Evolutionary conservation across 1,139 yeast species (phyloP).

Genomic region (Blastobotrys buckinghamii): DNA sequence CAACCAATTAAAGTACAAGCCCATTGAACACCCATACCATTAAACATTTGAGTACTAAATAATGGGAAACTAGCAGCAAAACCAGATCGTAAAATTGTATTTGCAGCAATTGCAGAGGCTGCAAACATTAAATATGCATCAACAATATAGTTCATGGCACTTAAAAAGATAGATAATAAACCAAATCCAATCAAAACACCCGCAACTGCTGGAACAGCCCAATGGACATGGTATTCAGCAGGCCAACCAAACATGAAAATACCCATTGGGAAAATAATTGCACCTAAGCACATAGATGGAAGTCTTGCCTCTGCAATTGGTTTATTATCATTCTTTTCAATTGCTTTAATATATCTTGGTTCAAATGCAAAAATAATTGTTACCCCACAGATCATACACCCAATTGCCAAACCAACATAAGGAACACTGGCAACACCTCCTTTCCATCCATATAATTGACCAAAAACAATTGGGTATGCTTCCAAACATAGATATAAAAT

Average conservation of each 20-base stretch:
- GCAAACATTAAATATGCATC: conserved; percentile 76
- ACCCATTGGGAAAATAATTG: conserved; percentile 68
- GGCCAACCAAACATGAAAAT: conserved; percentile 84
- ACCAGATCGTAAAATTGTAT: conserved; percentile 73
- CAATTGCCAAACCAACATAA: conserved; percentile 41
- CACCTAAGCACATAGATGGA: conserved; percentile 67
- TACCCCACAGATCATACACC: conserved; percentile 21
- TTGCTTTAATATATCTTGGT: conserved; percentile 35
- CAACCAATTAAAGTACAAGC: conserved; percentile 75
- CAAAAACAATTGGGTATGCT: conserved; percentile 72
- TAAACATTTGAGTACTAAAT: conserved; percentile 70
- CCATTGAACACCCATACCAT: conserved; percentile 71
- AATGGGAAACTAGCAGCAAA: conserved; percentile 77
- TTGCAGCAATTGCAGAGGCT: conserved; percentile 91
- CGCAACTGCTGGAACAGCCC: conserved; percentile 81
- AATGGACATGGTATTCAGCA: conserved; percentile 67
- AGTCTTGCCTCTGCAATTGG: conserved; percentile 80
- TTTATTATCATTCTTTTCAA: conserved; percentile 47
- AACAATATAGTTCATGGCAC: conserved; percentile 72
- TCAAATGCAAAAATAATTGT: conserved; percentile 20
- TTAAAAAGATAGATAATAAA: conserved; percentile 65
- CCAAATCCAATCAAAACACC: conserved; percentile 73
- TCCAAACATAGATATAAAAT: conserved; percentile 73
- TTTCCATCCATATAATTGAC: conserved; percentile 48
- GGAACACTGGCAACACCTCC: conserved; percentile 48